phyloP scores from a whole-genome alignment of 345 rosid genomes.

The Raphanus raphanistrum region DNA sequence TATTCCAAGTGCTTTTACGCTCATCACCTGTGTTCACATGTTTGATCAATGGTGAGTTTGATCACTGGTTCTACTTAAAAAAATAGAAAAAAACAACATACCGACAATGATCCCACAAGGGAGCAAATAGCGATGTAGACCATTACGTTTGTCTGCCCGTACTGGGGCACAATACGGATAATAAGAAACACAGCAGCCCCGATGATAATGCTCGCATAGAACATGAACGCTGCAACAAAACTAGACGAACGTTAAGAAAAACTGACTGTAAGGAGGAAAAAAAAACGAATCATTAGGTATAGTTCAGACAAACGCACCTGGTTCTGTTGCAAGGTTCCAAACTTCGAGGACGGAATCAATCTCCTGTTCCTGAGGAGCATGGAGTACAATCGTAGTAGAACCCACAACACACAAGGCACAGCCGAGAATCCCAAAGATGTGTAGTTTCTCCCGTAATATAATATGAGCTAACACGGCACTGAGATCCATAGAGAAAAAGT shows the following conservation, averaged over 20 bases:
- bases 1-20: slow-evolving; percentile 79
- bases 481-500: slow-evolving; percentile 39
- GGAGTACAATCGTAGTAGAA: slow-evolving; percentile 88
- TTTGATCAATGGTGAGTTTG: background rate
- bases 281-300: background rate
- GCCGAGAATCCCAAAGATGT: slow-evolving; percentile 90
- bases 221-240: slow-evolving; percentile 75
- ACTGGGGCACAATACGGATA: slow-evolving; percentile 67
- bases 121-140: slow-evolving; percentile 93
- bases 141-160: slow-evolving; percentile 97
- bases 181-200: slow-evolving; percentile 70
- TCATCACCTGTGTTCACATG: slow-evolving; percentile 63
- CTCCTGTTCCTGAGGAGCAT: slow-evolving; percentile 94
- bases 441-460: slow-evolving; percentile 77
- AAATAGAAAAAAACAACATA: too few relatives aligned
- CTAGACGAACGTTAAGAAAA: slow-evolving; percentile 16
- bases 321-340: slow-evolving; percentile 99
- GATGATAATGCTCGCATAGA: slow-evolving; percentile 73
- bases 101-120: slow-evolving; percentile 95
- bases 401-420: slow-evolving; percentile 95
- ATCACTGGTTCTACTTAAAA: background rate
- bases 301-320: slow-evolving; percentile 52
- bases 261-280: background rate
- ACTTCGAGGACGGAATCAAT: slow-evolving; percentile 86
- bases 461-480: slow-evolving; percentile 94